Percentiles rank a stretch among this genome's conserved stretches.
Conservation (phyloP, 2,329 filamentous ascomycete species). For the Scedosporium dehoogii region DNA sequence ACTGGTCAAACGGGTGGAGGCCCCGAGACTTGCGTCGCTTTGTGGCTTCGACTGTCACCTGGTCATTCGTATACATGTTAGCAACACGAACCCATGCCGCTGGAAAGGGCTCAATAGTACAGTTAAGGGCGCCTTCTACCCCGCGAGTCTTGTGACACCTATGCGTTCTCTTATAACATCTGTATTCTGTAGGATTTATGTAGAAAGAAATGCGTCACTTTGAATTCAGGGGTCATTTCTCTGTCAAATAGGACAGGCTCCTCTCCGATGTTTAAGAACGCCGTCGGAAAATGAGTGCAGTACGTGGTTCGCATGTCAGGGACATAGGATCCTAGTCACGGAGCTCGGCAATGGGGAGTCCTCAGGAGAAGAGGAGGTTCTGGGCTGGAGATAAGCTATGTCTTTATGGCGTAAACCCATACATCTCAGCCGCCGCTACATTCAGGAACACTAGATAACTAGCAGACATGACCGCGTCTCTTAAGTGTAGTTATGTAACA, state of each 20-base stretch:
- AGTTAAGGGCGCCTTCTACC: constrained; percentile 19
- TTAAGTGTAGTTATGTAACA: constrained; percentile 18
- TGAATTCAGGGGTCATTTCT: constrained; percentile 25
- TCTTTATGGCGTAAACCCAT: constrained; percentile 23
- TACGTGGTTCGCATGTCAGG: constrained; percentile 24
- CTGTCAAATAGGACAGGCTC: constrained; percentile 23
- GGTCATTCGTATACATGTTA: constrained; percentile 24
- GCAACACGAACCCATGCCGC: constrained; percentile 19
- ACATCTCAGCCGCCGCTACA: constrained; percentile 26
- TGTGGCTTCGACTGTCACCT: constrained; percentile 28
- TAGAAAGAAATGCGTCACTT: constrained; percentile 25
- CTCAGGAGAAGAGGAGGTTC: constrained; percentile 16
- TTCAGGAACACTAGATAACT: constrained; percentile 25
- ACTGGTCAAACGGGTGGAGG: too few species aligned
- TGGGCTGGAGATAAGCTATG: constrained; percentile 22
- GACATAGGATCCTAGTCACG: constrained; percentile 25
- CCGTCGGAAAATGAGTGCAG: constrained; percentile 19
- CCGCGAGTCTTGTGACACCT: constrained; percentile 18
- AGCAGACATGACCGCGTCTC: constrained; percentile 22
- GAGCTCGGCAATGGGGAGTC: constrained; percentile 12
- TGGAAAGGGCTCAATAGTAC: constrained; percentile 19
- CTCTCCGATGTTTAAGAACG: constrained; percentile 19
- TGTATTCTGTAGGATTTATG: constrained; percentile 25
- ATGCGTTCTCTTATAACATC: constrained; percentile 20
- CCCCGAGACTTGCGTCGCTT: too few species aligned